Evolutionary conservation across 345 rosid species (phyloP), one percentile per base, ranked within the genome.

Genomic region (Eucalyptus brandiana): DNA sequence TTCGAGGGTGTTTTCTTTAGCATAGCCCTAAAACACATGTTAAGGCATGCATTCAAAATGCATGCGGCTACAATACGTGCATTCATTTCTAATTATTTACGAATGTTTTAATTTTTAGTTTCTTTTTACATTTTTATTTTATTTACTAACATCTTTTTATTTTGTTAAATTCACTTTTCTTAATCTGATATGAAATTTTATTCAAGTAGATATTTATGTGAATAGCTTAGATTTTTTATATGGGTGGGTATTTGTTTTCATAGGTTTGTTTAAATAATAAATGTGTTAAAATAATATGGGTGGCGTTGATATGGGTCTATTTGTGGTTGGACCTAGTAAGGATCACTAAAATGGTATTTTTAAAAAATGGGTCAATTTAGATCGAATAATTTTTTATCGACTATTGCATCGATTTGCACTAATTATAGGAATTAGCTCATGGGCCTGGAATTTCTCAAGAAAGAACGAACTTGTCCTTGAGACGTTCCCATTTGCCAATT

Each of bases 291-390:
- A 1, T n/a, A n/a, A 15, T 65, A 60, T 60, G 17, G 62, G 65
- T 5, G 1, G 2, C 5, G 0, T 54, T 21, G 0, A 26, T 58
- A 12, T 12, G 32, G 0, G 16, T 3, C 7, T 28, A 13, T 1
- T 23, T 23, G 62, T 2, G 28, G 62, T 60, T 0, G 8, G 32
- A 53, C 56, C 24, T 0, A 13, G 28, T 56, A 56, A 24, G 4
- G 15, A 48, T 60, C 32, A 60, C 51, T 49, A 49, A 15, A 15
- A 49, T 49, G 18, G 1, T 15, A 49, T 5, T 2, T 0, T 5
- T 15, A 15, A 49, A 49, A 15, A 49, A 49, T 49, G 18, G 1
- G 51, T 49, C 3, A 49, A 49, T 49, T 49, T 0, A 49, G 7
- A 49, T 49, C 18, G 51, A 1, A 49, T 49, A 0, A 49, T 1